Evolutionary conservation across 345 rosid genomes (phyloP), one percentile per base, ranked within the genome.

Genomic region (Dimocarpus longan): DNA sequence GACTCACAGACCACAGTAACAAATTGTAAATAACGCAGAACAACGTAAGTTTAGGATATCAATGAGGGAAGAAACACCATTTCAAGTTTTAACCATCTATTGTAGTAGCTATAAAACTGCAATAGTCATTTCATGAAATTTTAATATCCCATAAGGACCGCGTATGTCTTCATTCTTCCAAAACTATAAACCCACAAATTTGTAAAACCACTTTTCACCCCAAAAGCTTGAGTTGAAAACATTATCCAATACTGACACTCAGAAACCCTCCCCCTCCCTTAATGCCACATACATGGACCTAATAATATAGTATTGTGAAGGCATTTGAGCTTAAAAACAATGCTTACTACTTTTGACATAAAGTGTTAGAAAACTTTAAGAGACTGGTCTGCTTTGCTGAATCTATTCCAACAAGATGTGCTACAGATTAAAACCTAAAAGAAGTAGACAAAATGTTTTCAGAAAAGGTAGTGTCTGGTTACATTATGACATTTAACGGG

Each of bases 121-220:
- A 44, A 63, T 62, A 12, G 21, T n/a, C 10, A 66, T 19, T 42
- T 66, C 42, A 74, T 63, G 76, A 22, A 74, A 42, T 13, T 21
- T 10, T 43, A 2, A 24, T 8, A 65, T 32, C 76, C 71, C 26
- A 74, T 46, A 32, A 56, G 64, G 60, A 43, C 54, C 57, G 15
- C 7, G 15, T 26, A 48, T 52, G 66, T 15, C 19, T 10, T 54
- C 59, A 46, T 22, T 37, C 69, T 22, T 66, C 43, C 13, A 39
- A 19, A 65, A 62, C 12, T 52, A 75, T 44, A 75, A 64, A 64
- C 44, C 59, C 10, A 67, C 15, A 50, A 13, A 76, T 37, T 65
- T 50, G 8, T 54, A 10, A 56, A 21, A 3, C 62, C 44, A 5
- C 22, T 60, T 19, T 12, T 68, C 15, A 21, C 6, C 6, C 21